Conservation (phyloP, 2,329 filamentous ascomycete genomes). For the Aciculosporium take region DNA sequence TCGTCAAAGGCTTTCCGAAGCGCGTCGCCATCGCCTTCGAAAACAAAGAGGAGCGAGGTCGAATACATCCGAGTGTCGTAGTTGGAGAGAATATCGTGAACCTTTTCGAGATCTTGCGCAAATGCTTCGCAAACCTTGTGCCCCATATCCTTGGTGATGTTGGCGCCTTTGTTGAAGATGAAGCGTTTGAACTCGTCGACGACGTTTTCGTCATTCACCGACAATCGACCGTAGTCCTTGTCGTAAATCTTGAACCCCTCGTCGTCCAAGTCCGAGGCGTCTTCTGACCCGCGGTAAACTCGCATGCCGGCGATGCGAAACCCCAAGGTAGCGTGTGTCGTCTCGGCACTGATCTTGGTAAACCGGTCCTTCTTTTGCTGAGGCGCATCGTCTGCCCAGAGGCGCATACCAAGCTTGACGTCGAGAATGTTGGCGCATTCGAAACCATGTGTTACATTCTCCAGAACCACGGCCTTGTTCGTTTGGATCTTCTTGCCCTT, state of each 20-base stretch:
- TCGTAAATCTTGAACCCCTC: constrained; percentile 46
- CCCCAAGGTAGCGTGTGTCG: constrained; percentile 45
- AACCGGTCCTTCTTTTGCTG: constrained; percentile 45
- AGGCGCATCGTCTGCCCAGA: constrained; percentile 68
- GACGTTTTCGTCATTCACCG: constrained; percentile 40
- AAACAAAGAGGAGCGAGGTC: constrained; percentile 46
- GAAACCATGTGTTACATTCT: constrained; percentile 73
- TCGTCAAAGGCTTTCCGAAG: constrained; percentile 38
- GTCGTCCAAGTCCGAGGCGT: constrained; percentile 35
- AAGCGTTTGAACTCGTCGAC: constrained; percentile 40
- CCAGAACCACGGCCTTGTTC: constrained; percentile 66
- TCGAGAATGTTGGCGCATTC: constrained; percentile 80
- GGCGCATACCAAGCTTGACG: constrained; percentile 71
- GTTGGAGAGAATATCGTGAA: constrained; percentile 37
- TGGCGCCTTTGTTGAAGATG: constrained; percentile 42
- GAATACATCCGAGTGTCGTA: constrained; percentile 53
- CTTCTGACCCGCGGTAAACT: constrained; percentile 42
- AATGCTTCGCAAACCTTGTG: constrained; percentile 40
- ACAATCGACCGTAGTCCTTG: constrained; percentile 45
- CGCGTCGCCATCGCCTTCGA: constrained; percentile 46
- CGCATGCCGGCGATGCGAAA: constrained; percentile 54
- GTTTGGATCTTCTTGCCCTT: constrained; percentile 53
- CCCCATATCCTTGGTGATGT: constrained; percentile 45
- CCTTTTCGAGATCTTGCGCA: constrained; percentile 34
- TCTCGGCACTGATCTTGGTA: constrained; percentile 42